Conservation (phyloP, 805 yeast species). For the Debaryomyces tyrocola region DNA sequence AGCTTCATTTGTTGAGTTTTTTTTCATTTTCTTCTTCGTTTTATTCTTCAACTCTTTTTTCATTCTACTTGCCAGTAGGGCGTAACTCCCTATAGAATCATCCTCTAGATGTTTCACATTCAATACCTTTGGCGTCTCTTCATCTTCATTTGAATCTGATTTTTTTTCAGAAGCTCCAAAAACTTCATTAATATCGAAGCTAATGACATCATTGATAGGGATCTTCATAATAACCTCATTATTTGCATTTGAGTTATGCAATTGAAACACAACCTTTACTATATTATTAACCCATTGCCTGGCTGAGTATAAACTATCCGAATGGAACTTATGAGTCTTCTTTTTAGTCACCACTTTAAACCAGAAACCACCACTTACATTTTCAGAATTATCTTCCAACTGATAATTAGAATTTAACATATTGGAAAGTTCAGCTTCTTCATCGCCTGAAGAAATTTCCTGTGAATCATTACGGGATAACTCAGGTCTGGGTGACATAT, state of each 20-base stretch:
- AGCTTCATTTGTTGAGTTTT: background rate
- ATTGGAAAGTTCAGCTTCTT: conserved; percentile 21
- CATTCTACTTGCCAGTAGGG: conserved; percentile 3
- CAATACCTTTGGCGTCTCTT: conserved; percentile 25
- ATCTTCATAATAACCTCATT: conserved; percentile 75
- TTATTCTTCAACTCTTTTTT: conserved; percentile 8
- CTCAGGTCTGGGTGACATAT: background rate
- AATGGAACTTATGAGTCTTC: conserved; percentile 61
- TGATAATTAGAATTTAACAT: conserved; percentile 8
- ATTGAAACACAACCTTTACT: conserved; percentile 69
- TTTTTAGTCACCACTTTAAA: conserved; percentile 60
- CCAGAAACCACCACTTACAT: conserved; percentile 39
- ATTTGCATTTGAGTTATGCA: conserved; percentile 62
- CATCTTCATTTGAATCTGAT: conserved; percentile 7
- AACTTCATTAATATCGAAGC: conserved; percentile 48
- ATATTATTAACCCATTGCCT: conserved; percentile 75
- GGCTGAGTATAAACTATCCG: conserved; percentile 74
- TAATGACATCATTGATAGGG: conserved; percentile 68
- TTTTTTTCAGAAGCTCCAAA: conserved; percentile 7
- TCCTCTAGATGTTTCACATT: conserved; percentile 52
- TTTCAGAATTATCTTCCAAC: conserved; percentile 28
- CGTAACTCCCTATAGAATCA: conserved; percentile 3
- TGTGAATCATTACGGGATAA: conserved; percentile 9
- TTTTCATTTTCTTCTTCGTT: conserved; percentile 3
- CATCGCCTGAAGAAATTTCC: conserved; percentile 17